These are phyloP conservation scores for Ustilago loliicola DNA, from an alignment of 1,284 basidiomycete species.

Conservation along the genomic window DNA sequence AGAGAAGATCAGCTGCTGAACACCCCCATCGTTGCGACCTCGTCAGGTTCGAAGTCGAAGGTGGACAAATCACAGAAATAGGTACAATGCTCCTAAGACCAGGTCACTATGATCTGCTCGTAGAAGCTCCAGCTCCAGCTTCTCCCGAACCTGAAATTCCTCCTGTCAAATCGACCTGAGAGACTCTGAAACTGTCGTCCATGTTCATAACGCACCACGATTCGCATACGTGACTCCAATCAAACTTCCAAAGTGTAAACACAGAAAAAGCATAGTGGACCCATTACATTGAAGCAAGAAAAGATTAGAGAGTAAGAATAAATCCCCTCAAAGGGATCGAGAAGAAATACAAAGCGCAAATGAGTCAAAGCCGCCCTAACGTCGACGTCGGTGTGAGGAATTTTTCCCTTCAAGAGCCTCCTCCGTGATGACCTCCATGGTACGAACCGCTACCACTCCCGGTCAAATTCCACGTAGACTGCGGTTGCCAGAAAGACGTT, in stretches of 20 bases:
- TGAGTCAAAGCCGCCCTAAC: too few relatives aligned
- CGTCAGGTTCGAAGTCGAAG: constrained; percentile 59
- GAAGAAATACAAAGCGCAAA: too few relatives aligned
- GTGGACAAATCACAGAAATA: constrained; percentile 59
- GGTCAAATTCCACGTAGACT: constrained; percentile 43
- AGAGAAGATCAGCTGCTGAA: constrained; percentile 22
- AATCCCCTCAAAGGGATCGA: too few relatives aligned
- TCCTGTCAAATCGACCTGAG: constrained; percentile 25
- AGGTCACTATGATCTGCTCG: constrained; percentile 61
- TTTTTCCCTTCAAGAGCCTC: too few relatives aligned
- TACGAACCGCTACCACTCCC: not conserved
- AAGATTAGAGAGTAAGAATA: constrained; percentile 1
- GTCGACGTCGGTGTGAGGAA: too few relatives aligned
- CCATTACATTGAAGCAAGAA: constrained; percentile 30
- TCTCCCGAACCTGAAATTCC: constrained; percentile 56
- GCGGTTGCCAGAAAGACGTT: constrained; percentile 53
- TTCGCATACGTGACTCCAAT: too few relatives aligned
- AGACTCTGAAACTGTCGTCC: not conserved
- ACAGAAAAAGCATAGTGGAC: constrained; percentile 9
- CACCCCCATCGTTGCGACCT: constrained; percentile 57
- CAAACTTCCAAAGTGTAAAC: too few relatives aligned
- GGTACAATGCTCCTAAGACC: constrained; percentile 56
- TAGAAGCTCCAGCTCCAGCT: constrained; percentile 51
- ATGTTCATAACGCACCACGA: constrained; percentile 2
- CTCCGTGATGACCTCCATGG: too few relatives aligned